These are phyloP conservation scores for Tylopilus plumbeoviolaceoides DNA, from an alignment of 768 basidiomycete genomes.

Conservation along the genomic window DNA sequence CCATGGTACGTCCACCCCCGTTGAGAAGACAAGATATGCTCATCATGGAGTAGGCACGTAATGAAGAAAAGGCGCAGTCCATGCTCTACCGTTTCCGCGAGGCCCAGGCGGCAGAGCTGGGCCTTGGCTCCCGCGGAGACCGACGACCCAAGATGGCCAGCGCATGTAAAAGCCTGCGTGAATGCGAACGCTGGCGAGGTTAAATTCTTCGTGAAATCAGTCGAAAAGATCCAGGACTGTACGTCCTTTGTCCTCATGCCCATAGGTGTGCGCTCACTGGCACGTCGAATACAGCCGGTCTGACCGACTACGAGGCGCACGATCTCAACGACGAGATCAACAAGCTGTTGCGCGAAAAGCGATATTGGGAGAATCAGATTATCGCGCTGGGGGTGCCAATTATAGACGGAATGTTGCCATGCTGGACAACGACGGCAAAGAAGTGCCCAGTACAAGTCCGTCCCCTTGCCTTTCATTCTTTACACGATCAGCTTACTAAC, in stretches of 20 bases:
- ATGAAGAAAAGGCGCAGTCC: constrained; percentile 97
- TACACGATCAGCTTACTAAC: background rate
- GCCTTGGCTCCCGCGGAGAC: constrained; percentile 79
- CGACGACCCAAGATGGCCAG: constrained; percentile 91
- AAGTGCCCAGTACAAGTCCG: constrained; percentile 98
- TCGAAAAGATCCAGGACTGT: no score
- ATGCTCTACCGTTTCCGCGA: constrained; percentile 96
- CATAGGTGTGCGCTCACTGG: no score
- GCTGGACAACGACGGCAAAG: constrained; percentile 92
- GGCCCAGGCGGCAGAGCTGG: constrained; percentile 93
- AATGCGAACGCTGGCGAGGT: constrained; percentile 96
- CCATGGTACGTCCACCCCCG: constrained; percentile 14
- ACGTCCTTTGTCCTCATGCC: no score
- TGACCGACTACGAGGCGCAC: constrained; percentile 93
- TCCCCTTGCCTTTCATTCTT: background rate
- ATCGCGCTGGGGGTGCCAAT: constrained; percentile 94
- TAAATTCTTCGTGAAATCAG: no score
- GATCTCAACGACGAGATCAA: constrained; percentile 99
- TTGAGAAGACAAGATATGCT: background rate
- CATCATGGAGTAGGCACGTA: constrained; percentile 64
- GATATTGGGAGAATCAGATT: constrained; percentile 98
- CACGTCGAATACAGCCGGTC: constrained; percentile 82
- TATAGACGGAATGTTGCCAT: constrained; percentile 92
- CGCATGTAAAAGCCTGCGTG: constrained; percentile 84
- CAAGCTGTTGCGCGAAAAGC: constrained; percentile 89